Evolutionary conservation across 2,329 filamentous ascomycete species (phyloP), one percentile per base, ranked within the genome.

Genomic region (Venturiaceae sp.): DNA sequence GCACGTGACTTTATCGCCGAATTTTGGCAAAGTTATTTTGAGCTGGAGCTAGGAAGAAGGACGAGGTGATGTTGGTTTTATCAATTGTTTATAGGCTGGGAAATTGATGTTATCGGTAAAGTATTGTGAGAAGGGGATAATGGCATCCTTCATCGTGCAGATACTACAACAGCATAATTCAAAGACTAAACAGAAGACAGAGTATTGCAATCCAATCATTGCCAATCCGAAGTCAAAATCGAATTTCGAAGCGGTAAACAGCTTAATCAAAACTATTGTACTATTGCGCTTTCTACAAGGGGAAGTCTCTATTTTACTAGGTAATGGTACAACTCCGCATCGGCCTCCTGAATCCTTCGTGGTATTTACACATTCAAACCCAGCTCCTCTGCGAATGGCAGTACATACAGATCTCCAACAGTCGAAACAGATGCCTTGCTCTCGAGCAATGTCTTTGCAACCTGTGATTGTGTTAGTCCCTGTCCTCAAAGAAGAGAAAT

Each of bases 321-420:
- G 54, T 56, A 44, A 33, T 56, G 54, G 37, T 56, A 56, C 54
- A 56, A 37, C 30, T 34, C 32, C 52, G 14, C 33, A 21, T 28
- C 37, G n/a, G 16, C 19, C 36, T 14, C 16, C 11, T 46, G 13
- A 44, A 46, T n/a, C 23, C 21, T 23, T 4, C 4, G 9, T 16
- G 13, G 7, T 75, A 76, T 83, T 83, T 95, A 99, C 83, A 96
- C 90, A 74, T 86, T 90, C 71, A 99, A 83, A 67, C 92, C 95
- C 73, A 99, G 81, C 72, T 99, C 94, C 77, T 92, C 89, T 65
- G 91, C 94, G 72, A 87, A 99, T 60, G 94, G 94, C 71, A 99
- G 84, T 68, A 87, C 82, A 75, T 90, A 87, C 67, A 99, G 82
- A 73, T 99, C 94, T 74, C 94, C 94, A 63, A 97, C 91, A 60